Evolutionary conservation across 1,284 basidiomycete genomes (phyloP), one percentile per base, ranked within the genome.

Genomic region (Ceratobasidium sp.): DNA sequence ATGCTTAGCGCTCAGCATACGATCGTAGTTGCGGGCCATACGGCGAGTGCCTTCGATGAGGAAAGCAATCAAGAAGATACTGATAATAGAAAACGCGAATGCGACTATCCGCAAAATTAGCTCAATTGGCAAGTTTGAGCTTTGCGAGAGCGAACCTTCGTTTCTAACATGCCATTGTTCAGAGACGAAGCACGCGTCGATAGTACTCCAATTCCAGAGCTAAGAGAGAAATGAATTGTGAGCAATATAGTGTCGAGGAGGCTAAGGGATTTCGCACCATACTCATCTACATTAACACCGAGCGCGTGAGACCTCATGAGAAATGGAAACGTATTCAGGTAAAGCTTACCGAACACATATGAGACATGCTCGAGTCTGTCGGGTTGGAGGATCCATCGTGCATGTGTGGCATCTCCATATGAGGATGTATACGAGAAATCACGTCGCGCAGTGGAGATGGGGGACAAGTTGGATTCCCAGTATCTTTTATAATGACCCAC

Each of bases 81-180:
- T 62, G 15, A 75, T 75, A 52, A 75, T 62, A 4, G 73, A 75
- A 25, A 75, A 75, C 3, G 73, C 73, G 25, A 75, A 75, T 57
- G 62, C 73, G 9, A 75, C 73, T 73, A 7, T 13, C 11, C 49
- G 62, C 62, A 46, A 75, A 75, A 75, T 37, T 57, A 64, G 49
- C 62, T 66, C 61, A 44, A 34, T 11, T 22, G 29, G 49, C 52
- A n/a, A 7, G 32, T 6, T 8, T 5, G 15, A 6, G 22, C n/a
- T 44, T 7, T 15, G 37, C 5, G 25, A 9, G 7, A 25, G 57
- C 15, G n/a, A 44, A 65, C 62, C 62, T 75, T 75, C 61, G 51
- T 54, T 25, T n/a, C 46, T 46, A 32, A 75, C 40, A 25, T 75
- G 73, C 73, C 73, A 75, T n/a, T 65, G 61, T 22, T 54, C 73